A percentile compares a stretch with the other conserved stretches of the same genome.
Conservation (phyloP, 768 basidiomycete species). For the Calocybe gangraenosa region DNA sequence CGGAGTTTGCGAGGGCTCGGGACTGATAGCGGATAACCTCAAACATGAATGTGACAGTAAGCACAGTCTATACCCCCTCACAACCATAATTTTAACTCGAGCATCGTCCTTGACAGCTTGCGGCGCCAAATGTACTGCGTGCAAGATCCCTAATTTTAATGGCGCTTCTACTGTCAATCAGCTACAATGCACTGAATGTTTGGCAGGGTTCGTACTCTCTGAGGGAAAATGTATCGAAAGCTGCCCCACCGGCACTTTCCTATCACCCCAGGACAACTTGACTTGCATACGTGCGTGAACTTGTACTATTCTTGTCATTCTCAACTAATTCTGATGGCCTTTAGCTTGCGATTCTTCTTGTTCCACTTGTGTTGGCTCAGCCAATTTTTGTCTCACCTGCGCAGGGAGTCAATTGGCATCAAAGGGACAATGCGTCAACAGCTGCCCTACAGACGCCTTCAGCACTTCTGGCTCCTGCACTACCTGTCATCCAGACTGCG, state of each 20-base stretch:
- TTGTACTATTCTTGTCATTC: conserved; percentile 1
- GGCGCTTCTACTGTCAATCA: conserved; percentile 59
- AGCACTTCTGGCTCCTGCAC: conserved; percentile 61
- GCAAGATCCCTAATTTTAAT: conserved; percentile 67
- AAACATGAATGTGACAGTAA: conserved; percentile 83
- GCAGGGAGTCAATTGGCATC: conserved; percentile 61
- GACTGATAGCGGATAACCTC: conserved; percentile 72
- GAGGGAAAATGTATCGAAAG: conserved; percentile 63
- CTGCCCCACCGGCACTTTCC: conserved; percentile 72
- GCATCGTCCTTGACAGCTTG: conserved; percentile 48
- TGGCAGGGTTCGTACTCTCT: conserved; percentile 73
- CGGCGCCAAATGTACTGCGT: conserved; percentile 76
- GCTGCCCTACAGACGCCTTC: conserved; percentile 74
- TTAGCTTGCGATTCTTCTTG: conserved; percentile 70
- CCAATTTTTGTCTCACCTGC: conserved; percentile 75
- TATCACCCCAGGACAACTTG: conserved; percentile 65
- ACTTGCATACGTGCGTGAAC: conserved; percentile 55
- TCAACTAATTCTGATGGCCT: conserved; percentile 5
- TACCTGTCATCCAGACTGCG: conserved; percentile 83
- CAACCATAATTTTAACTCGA: neutral
- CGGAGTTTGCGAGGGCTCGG: conserved; percentile 72
- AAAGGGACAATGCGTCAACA: conserved; percentile 67
- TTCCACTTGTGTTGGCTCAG: conserved; percentile 60
- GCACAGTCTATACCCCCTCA: conserved; percentile 22
- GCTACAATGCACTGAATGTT: conserved; percentile 71